Base-by-base conservation (phyloP, 164 flowering plant genomes). In the grape (Vitis vinifera) region DNA sequence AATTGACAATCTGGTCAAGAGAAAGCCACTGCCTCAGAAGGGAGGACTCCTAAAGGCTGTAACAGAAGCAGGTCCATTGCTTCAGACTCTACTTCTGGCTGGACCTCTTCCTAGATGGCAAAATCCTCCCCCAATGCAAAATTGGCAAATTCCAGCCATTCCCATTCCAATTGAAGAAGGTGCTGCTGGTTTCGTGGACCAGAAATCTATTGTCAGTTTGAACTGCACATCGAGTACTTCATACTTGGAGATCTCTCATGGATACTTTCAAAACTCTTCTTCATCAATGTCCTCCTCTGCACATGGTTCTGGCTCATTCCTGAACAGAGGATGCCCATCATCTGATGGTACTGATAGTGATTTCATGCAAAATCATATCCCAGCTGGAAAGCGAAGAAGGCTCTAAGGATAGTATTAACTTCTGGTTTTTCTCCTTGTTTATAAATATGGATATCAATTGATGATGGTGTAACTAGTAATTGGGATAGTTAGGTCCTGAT, bases 71-170 rank as follows among this genome's bases (percentile, higher is more conserved):
- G 71, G 61, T 2, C 75, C 75, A 23, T 63, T 72, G 48, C 67
- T 72, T 15, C 66, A 61, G 55, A 72, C 75, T 9, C 71, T 68
- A 31, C 55, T 66, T 51, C 30, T 72, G 17, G 61, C 65, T 52
- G 55, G 62, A 11, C 71, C 65, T 16, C 59, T 72, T 37, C 70
- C 75, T 2, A 51, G 47, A 15, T 72, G 75, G 75, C 58, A 60
- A 67, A 63, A 63, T 19, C 66, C 66, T 63, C 66, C 66, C 9
- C 55, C 55, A 44, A 52, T 30, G 68, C 15, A 63, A 29, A n/a
- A 8, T 56, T 37, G 44, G 5, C 44, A 37, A 37, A 37, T 37
- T 37, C 44, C 44, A 37, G 0, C 44, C 44, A 3, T 37, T 37
- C 7, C 44, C 44, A 37, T 37, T 37, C 44, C 44, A 3, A 37